Percentiles rank a stretch among this genome's conserved stretches.
Conservation (phyloP, 331 rosid genomes). For the Ulmus americana region DNA sequence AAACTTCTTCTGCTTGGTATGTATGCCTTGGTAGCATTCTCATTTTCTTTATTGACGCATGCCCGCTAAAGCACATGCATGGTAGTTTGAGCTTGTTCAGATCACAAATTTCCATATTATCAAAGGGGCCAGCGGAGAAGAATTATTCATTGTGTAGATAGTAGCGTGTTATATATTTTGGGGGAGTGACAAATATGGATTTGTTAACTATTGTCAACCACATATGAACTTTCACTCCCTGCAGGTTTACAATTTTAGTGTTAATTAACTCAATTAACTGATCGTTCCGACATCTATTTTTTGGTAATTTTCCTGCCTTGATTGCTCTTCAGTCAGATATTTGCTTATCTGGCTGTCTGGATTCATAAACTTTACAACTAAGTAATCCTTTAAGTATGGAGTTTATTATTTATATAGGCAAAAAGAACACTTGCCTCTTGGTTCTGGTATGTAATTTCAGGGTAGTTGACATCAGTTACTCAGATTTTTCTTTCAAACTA, state of each 20-base stretch:
- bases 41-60: slow-evolving; percentile 2
- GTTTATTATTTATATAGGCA: not conserved
- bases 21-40: slow-evolving; percentile 1
- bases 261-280: no score
- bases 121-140: not conserved
- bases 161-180: not conserved
- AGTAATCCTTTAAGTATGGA: no score
- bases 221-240: no score
- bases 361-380: no score
- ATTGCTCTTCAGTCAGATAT: not conserved
- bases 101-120: not conserved
- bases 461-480: not conserved
- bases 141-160: slow-evolving; percentile 7
- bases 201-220: not conserved
- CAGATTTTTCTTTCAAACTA: not conserved
- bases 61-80: slow-evolving; percentile 5
- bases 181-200: not conserved
- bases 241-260: no score
- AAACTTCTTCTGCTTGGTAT: slow-evolving; percentile 92
- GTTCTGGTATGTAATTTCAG: not conserved
- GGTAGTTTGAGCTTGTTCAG: slow-evolving; percentile 15
- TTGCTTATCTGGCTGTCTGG: not conserved
- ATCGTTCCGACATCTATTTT: not conserved
- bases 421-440: not conserved
- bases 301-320: not conserved